Evolutionary conservation across 2,329 filamentous ascomycete species (phyloP), one percentile per base, ranked within the genome.

Genomic region (Hymenoscyphus fraxineus): DNA sequence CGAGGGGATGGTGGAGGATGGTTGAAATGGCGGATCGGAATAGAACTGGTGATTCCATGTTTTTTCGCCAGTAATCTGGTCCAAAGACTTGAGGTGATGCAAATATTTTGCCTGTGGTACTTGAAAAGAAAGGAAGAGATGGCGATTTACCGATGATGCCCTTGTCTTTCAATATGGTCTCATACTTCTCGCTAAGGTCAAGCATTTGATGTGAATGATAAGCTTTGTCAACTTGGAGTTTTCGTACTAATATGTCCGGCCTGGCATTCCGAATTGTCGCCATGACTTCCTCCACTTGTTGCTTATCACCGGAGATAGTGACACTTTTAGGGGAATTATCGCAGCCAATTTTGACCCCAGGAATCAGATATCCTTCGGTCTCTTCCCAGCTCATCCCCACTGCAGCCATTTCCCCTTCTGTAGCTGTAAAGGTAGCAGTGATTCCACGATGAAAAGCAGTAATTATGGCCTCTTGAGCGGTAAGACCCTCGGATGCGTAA

Each of bases 361-460:
- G 40, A 32, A 58, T 27, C 2, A 69, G 39, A 55, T 58, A 10
- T 75, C 27, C 61, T 0, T 71, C 68, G 6, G 75, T 76, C 15
- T 64, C 55, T 13, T 58, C 60, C n/a, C 35, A 58, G 31, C 56
- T 39, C 32, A 76, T 75, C 0, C 78, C 79, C 0, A 78, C 80
- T 0, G 69, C 69, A 12, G 69, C 9, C 70, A 71, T 71, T 5
- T 57, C 54, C 9, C 70, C 70, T 16, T 54, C 4, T 16, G 61
- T 57, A 5, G 22, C 9, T 19, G 58, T 35, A 7, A 57, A 39
- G 56, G 82, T 76, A 1, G n/a, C 55, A 9, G 27, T 13, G 15
- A 57, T 35, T 10, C 68, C 67, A 58, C 77, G 65, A 64, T 73
- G 69, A 66, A 83, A 85, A 1, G 83, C 83, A 6, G 81, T 75